These are phyloP conservation scores for Serendipita sp. DNA, from an alignment of 768 basidiomycete genomes.

Conservation along the genomic window DNA sequence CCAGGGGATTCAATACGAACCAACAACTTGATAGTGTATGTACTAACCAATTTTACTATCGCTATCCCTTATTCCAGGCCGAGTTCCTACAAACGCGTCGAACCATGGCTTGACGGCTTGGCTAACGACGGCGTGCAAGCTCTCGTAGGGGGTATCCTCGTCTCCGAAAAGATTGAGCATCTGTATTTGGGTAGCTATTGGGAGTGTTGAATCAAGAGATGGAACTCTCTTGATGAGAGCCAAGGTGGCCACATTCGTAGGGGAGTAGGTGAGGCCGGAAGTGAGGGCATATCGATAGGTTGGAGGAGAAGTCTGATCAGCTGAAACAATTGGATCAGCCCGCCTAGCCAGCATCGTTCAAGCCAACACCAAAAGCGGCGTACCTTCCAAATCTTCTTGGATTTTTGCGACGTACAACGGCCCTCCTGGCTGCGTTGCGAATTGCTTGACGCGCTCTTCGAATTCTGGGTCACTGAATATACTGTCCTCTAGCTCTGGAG, in stretches of 20 bases:
- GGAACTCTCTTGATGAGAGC: constrained; percentile 89
- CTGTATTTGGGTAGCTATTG: constrained; percentile 75
- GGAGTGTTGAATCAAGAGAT: constrained; percentile 60
- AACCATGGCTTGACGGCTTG: constrained; percentile 96
- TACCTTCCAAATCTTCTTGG: constrained; percentile 61
- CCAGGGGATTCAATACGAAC: constrained; percentile 7
- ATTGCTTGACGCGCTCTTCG: constrained; percentile 56
- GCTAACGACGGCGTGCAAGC: constrained; percentile 87
- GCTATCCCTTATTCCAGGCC: constrained; percentile 55
- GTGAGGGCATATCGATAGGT: constrained; percentile 52
- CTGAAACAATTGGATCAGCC: constrained; percentile 6
- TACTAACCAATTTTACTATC: constrained; percentile 66
- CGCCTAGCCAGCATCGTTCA: background rate
- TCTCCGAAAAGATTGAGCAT: constrained; percentile 84
- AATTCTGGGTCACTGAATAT: constrained; percentile 54
- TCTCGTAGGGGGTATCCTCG: constrained; percentile 86
- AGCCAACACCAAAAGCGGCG: constrained; percentile 13
- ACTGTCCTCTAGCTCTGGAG: constrained; percentile 45
- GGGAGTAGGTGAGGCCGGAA: constrained; percentile 60
- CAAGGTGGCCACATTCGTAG: constrained; percentile 67
- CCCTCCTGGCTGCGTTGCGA: constrained; percentile 58
- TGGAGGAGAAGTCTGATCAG: constrained; percentile 43
- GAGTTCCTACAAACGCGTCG: constrained; percentile 85
- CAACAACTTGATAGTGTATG: background rate
- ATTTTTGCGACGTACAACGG: constrained; percentile 73